Conservation (phyloP, 2,329 filamentous ascomycete genomes). For the Stachybotrys echinatus region DNA sequence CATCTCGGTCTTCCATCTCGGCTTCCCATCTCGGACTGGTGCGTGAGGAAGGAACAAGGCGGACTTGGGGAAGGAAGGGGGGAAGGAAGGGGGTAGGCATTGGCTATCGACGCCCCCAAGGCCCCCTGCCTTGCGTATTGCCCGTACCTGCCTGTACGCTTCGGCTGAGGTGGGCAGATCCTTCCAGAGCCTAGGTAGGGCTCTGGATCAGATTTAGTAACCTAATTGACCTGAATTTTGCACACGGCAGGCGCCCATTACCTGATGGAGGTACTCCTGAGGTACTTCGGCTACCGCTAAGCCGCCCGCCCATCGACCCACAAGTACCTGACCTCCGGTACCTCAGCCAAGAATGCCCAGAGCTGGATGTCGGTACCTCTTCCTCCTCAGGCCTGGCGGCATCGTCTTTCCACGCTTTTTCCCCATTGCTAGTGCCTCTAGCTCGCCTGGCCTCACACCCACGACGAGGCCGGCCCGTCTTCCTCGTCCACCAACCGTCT, state of each 20-base stretch:
- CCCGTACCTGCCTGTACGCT: background rate
- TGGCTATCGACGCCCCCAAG: too few relatives aligned
- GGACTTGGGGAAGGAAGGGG: too few relatives aligned
- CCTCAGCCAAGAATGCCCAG: background rate
- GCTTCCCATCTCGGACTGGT: background rate
- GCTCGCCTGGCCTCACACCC: background rate
- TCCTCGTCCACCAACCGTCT: background rate
- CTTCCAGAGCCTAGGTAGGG: background rate
- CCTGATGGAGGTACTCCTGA: too few relatives aligned
- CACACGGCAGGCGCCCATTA: background rate
- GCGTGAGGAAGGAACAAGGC: too few relatives aligned
- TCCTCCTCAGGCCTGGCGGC: background rate
- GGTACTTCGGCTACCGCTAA: background rate
- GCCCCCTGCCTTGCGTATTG: too few relatives aligned
- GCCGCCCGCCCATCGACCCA: background rate
- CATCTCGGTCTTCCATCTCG: background rate
- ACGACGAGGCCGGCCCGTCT: background rate
- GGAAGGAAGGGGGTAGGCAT: too few relatives aligned
- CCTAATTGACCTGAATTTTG: background rate
- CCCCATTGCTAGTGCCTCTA: too few relatives aligned
- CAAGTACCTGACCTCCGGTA: background rate
- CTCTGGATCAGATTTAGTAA: background rate
- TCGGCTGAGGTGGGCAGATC: background rate
- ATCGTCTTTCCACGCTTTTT: background rate
- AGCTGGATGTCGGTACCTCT: background rate